These are phyloP conservation scores for Sarcomyxa edulis DNA, from an alignment of 768 basidiomycete genomes.

Conservation along the genomic window DNA sequence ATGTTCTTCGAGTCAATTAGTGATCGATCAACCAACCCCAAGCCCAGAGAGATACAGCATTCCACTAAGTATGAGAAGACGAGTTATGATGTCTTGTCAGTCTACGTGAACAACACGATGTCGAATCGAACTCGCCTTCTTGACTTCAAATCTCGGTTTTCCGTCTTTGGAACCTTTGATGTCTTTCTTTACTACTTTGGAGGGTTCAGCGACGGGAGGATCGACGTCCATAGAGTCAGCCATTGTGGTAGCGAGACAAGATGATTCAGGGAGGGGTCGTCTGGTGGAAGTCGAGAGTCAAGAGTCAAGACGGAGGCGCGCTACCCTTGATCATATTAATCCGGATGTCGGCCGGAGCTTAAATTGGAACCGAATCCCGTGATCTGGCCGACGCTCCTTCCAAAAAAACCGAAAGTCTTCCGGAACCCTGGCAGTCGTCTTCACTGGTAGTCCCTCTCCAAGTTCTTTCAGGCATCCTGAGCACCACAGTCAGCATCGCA, in stretches of 20 bases:
- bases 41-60: slow-evolving; percentile 96
- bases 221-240: slow-evolving; percentile 72
- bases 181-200: slow-evolving; percentile 37
- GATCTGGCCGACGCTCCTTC: too few species aligned
- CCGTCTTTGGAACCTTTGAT: slow-evolving; percentile 56
- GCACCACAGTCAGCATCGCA: too few species aligned
- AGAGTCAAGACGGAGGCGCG: too few species aligned
- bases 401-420: too few species aligned
- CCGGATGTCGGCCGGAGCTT: too few species aligned
- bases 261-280: too few species aligned
- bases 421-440: too few species aligned
- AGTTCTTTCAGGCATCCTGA: too few species aligned
- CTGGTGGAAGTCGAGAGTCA: too few species aligned
- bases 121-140: slow-evolving; percentile 66
- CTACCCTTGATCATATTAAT: too few species aligned
- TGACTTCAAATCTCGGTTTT: slow-evolving; percentile 94
- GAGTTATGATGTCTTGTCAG: slow-evolving; percentile 6
- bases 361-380: too few species aligned
- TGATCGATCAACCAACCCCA: slow-evolving; percentile 63
- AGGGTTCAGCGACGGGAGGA: slow-evolving; percentile 28
- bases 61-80: slow-evolving; percentile 71
- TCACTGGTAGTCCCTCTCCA: too few species aligned
- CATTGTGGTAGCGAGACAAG: slow-evolving; percentile 26
- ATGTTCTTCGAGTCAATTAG: slow-evolving; percentile 5
- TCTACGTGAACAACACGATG: background rate